Evolutionary conservation across 495 filamentous ascomycete genomes (phyloP).

Genomic region (Xylaria venustula): DNA sequence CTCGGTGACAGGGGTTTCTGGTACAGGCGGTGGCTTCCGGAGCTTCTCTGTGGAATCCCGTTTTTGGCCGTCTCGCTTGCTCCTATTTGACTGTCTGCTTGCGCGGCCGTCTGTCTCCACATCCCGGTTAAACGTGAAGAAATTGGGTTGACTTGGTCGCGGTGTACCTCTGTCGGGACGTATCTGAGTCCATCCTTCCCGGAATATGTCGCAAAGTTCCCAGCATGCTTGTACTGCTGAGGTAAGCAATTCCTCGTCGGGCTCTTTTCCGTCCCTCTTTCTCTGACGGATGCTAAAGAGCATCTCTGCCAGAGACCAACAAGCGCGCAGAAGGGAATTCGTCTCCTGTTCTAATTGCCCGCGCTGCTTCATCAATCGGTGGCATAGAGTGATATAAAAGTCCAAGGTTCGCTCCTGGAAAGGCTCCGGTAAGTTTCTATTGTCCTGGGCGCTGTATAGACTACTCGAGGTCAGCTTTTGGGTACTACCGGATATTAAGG

Average conservation of each 20-base stretch:
- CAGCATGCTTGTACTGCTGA: constrained; percentile 91
- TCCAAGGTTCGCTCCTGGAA: constrained; percentile 88
- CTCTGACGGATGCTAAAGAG: constrained; percentile 88
- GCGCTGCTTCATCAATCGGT: constrained; percentile 91
- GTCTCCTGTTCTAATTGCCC: constrained; percentile 73
- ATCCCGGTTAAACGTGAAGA: constrained; percentile 41
- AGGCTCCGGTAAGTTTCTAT: constrained; percentile 73
- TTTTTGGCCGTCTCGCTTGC: constrained; percentile 44
- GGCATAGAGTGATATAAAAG: constrained; percentile 90
- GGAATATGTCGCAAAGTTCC: constrained; percentile 92
- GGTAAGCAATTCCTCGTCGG: constrained; percentile 80
- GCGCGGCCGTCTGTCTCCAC: constrained; percentile 25
- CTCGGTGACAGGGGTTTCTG: constrained; percentile 89
- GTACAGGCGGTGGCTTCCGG: constrained; percentile 41
- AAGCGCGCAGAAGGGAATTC: constrained; percentile 78
- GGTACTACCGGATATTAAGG: neutral
- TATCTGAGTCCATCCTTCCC: constrained; percentile 89
- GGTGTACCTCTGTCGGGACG: constrained; percentile 86
- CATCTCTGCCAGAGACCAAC: constrained; percentile 92
- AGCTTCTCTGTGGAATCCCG: constrained; percentile 30
- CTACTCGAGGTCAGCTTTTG: constrained; percentile 19
- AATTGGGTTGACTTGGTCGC: constrained; percentile 73
- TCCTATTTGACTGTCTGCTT: constrained; percentile 41
- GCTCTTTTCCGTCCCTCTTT: constrained; percentile 65
- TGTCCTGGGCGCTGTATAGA: constrained; percentile 85